A percentile compares a stretch with the other conserved stretches of the same genome.
Conservation (phyloP, 768 basidiomycete species). For the Boletellus emodensis region DNA sequence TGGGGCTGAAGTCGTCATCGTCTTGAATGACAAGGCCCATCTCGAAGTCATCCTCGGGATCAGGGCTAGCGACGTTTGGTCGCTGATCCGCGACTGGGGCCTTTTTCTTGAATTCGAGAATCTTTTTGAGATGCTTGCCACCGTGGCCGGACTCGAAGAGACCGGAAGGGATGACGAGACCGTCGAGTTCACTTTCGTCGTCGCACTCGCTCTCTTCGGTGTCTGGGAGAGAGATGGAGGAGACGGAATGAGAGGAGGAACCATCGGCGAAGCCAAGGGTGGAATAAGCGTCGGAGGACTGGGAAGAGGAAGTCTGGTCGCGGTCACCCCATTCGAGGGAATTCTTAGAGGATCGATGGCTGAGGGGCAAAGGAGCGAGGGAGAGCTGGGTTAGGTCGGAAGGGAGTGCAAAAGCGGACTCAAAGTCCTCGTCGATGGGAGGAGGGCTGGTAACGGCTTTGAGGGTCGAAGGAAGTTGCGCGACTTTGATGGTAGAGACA, state of each 20-base stretch:
- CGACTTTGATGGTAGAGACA: slow-evolving; percentile 78
- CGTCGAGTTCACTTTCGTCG: slow-evolving; percentile 74
- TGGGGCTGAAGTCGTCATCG: slow-evolving; percentile 78
- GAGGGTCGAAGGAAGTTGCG: slow-evolving; percentile 40
- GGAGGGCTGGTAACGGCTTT: slow-evolving; percentile 33
- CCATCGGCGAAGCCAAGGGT: slow-evolving; percentile 71
- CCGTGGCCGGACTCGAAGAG: slow-evolving; percentile 72
- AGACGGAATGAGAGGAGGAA: slow-evolving; percentile 68
- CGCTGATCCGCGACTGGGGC: slow-evolving; percentile 51
- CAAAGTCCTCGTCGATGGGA: slow-evolving; percentile 68
- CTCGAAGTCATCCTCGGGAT: slow-evolving; percentile 84
- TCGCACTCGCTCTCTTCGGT: slow-evolving; percentile 69
- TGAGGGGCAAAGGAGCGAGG: slow-evolving; percentile 71
- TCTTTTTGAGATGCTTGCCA: slow-evolving; percentile 45
- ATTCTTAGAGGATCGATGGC: slow-evolving; percentile 75
- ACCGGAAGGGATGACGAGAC: slow-evolving; percentile 70
- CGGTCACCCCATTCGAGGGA: slow-evolving; percentile 86
- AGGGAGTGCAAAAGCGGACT: slow-evolving; percentile 78
- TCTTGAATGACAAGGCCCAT: slow-evolving; percentile 80
- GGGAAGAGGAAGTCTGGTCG: slow-evolving; percentile 76
- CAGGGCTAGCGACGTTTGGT: slow-evolving; percentile 51
- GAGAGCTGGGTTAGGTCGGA: slow-evolving; percentile 78
- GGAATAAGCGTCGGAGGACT: slow-evolving; percentile 86
- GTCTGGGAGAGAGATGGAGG: slow-evolving; percentile 60
- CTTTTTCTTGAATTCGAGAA: slow-evolving; percentile 54